Conservation (phyloP, 768 basidiomycete genomes). For the Auricularia sp. region DNA sequence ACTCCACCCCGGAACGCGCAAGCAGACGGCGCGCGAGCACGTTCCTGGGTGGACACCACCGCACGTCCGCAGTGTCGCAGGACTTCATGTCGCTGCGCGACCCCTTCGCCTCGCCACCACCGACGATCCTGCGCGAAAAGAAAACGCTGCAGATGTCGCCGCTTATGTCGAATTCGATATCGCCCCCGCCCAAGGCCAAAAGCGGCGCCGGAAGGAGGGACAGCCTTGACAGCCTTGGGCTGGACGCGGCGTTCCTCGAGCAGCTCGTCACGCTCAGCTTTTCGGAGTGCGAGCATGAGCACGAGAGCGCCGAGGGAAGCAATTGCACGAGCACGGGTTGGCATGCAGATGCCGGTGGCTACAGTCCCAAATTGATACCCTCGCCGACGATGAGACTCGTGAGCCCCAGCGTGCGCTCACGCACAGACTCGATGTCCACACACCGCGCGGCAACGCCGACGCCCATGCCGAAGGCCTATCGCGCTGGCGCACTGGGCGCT, state of each 20-base stretch:
- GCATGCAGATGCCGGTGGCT: too few species aligned
- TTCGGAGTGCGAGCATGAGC: not conserved
- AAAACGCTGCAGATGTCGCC: not conserved
- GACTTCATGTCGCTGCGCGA: not conserved
- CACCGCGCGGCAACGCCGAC: not conserved
- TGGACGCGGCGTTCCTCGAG: constrained; percentile 1
- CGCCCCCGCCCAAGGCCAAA: not conserved
- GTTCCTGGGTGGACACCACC: too few species aligned
- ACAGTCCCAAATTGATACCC: too few species aligned
- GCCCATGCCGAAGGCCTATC: not conserved
- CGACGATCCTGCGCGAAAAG: not conserved
- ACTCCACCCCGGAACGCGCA: too few species aligned
- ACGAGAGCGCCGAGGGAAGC: not conserved
- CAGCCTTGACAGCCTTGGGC: not conserved
- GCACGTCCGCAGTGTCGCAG: not conserved
- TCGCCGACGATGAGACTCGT: too few species aligned
- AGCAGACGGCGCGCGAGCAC: too few species aligned
- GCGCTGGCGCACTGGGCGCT: not conserved
- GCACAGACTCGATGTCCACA: not conserved
- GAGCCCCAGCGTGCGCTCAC: too few species aligned
- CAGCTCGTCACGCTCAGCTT: not conserved
- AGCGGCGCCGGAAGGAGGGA: too few species aligned
- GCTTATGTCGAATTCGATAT: not conserved
- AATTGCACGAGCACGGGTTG: not conserved
- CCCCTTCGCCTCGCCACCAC: not conserved